phyloP scores from a whole-genome alignment of 2,329 filamentous ascomycete genomes.

The Hypocrella siamensis region DNA sequence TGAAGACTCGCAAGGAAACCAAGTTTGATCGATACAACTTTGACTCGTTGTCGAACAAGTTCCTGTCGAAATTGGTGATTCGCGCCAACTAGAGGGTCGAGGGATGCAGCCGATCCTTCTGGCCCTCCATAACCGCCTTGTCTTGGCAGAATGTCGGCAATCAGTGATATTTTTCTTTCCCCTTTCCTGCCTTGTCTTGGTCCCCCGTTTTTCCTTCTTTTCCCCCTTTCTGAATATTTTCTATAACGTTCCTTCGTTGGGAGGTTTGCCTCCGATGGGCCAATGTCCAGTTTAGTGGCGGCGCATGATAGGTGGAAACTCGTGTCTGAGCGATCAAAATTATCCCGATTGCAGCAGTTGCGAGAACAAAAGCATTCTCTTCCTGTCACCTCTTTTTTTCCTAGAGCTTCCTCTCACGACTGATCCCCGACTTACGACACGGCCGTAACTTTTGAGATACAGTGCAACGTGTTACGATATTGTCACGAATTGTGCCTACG shows the following conservation, averaged over 20 bases:
- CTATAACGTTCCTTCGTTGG: no score
- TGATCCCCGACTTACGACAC: conserved; percentile 16
- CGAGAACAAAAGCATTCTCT: neutral
- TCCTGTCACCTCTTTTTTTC: no score
- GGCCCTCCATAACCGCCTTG: neutral
- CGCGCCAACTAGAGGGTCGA: conserved; percentile 69
- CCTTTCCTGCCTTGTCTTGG: no score
- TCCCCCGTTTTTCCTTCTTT: conserved; percentile 6
- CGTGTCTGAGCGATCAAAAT: conserved; percentile 9
- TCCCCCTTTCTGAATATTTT: conserved; percentile 6
- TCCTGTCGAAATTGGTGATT: conserved; percentile 90
- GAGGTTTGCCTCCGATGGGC: no score
- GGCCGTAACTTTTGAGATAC: conserved; percentile 15
- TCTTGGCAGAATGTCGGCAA: no score
- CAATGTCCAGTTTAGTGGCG: no score
- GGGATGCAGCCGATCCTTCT: neutral
- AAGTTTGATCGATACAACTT: conserved; percentile 88
- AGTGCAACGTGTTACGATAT: conserved; percentile 19
- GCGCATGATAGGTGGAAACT: no score
- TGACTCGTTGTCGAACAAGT: conserved; percentile 92
- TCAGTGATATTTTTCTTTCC: no score
- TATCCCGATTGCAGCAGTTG: neutral
- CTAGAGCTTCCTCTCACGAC: conserved; percentile 11
- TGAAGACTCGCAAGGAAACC: conserved; percentile 61
- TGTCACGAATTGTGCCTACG: conserved; percentile 10